Conservation (phyloP, 2,329 filamentous ascomycete species). For the Cladosporium colombiae region DNA sequence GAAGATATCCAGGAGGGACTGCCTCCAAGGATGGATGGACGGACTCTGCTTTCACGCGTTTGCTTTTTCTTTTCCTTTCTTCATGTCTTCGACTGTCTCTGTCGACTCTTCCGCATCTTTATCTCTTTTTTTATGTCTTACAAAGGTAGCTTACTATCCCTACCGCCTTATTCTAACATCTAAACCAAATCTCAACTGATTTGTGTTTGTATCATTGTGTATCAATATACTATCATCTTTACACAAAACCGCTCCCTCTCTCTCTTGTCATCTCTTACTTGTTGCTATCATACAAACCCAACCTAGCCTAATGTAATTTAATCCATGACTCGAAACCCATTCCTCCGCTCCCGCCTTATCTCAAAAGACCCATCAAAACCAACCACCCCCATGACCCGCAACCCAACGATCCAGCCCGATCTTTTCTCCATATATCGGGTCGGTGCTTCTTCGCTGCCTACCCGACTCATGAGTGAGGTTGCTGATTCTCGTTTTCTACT, state of each 20-base stretch:
- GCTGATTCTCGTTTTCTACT: neutral
- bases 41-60: neutral
- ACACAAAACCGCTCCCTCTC: neutral
- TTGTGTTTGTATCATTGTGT: neutral
- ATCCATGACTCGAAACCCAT: neutral
- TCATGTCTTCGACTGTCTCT: constrained; percentile 3
- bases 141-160: neutral
- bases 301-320: neutral
- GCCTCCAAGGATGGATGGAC: constrained; percentile 2
- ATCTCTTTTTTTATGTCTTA: neutral
- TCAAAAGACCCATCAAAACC: neutral
- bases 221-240: neutral
- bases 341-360: neutral
- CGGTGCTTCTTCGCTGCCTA: neutral
- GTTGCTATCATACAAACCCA: neutral
- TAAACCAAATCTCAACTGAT: neutral
- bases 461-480: neutral
- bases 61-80: neutral
- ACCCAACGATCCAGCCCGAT: neutral
- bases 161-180: neutral
- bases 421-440: neutral
- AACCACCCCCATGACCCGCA: neutral
- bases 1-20: constrained; percentile 11
- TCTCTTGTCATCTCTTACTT: too few relatives aligned
- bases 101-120: neutral